Conservation (phyloP, 192 early-diverging fungal species). For the Backusella sp. region DNA sequence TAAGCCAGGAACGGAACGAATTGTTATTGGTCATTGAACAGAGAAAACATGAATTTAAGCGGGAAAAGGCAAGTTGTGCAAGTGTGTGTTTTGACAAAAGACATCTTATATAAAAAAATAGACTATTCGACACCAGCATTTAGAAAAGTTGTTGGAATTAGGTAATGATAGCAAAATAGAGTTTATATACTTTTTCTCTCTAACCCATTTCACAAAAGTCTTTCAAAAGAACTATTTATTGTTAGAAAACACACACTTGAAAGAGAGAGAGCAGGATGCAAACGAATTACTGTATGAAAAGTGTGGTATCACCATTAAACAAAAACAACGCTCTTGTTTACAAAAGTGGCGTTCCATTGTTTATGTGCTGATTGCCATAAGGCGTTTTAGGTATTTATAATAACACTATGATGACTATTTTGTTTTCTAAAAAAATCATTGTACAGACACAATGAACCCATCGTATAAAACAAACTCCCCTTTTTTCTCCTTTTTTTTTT, state of each 20-base stretch:
- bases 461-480: neutral
- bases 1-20: neutral
- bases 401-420: neutral
- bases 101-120: neutral
- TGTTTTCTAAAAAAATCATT: neutral
- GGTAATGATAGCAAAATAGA: neutral
- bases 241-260: neutral
- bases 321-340: neutral
- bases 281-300: neutral
- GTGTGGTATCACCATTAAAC: neutral
- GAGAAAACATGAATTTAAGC: conserved; percentile 11
- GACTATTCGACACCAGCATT: neutral
- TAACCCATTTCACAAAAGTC: neutral
- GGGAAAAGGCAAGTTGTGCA: neutral
- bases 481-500: neutral
- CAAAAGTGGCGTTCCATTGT: neutral
- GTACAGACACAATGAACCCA: neutral
- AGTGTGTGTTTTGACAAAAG: no score
- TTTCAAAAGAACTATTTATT: conserved; percentile 9
- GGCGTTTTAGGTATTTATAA: neutral
- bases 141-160: neutral
- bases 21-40: neutral
- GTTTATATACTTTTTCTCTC: no score
- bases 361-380: conserved; percentile 2
- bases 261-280: neutral